Base-by-base conservation (phyloP, 805 yeast genomes). In the Teunomyces gatunensis region DNA sequence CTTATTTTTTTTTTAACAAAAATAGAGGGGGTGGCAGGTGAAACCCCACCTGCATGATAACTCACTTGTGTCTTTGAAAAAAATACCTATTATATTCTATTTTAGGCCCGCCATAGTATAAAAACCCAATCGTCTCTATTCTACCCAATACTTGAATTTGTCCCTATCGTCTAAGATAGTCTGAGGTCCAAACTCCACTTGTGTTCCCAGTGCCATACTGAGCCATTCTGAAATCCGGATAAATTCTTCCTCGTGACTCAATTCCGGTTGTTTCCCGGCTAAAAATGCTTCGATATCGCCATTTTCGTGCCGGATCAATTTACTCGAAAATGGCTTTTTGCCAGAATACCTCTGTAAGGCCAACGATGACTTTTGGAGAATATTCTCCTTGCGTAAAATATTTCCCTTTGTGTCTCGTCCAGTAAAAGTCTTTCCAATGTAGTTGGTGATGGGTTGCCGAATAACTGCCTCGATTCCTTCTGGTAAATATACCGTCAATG, bases 381-480 rank as follows among this genome's bases (percentile, higher is more conserved):
- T 52, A 28, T 61, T 54, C 34, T 61, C 64, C 44, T 62, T 62
- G 17, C 51, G 42, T 33, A 62, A 49, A 9, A 43, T 39, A 21
- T 58, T 61, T 0, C 67, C 67, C 13, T 49, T 44, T 37, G 48
- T 49, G 39, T 62, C 67, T 9, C 60, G 46, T 7, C 59, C 75
- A 3, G 67, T 64, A n/a, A 69, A 62, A 0, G 73, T 57, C 36
- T 67, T 67, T 1, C 71, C 59, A 36, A 71, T 63, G 57, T 69
- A 73, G 37, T 65, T 62, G 30, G 67, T 71, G 29, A 81, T 64
- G 0, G 85, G 83, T 51, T 75, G 79, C 34, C 91, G 63, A 1
- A 83, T 68, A 29, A 80, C 68, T 0, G 82, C 77, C 2, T 74
- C 73, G 4, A 83, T 62, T 1, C 84, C 85, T 25, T 64, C 59